These are phyloP conservation scores for Coniochaeta sp. DNA, from an alignment of 2,329 filamentous ascomycete genomes.

Conservation along the genomic window DNA sequence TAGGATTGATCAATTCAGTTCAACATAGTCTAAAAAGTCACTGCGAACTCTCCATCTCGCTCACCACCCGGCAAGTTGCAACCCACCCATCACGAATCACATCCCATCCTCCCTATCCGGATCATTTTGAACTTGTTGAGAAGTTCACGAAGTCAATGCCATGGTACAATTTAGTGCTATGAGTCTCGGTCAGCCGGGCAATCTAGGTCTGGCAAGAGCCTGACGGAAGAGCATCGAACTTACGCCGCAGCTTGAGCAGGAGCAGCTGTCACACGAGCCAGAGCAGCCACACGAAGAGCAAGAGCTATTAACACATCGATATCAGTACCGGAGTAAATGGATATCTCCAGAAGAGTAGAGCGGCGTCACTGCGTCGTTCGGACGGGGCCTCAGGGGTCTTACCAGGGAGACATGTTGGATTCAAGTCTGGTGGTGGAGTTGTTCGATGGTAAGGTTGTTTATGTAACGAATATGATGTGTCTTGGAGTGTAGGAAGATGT, in stretches of 20 bases:
- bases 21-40: too few species aligned
- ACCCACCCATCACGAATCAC: too few species aligned
- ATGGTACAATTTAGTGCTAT: too few species aligned
- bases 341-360: background rate
- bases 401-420: background rate
- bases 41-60: too few species aligned
- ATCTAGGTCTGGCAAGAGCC: background rate
- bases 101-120: too few species aligned
- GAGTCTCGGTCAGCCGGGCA: too few species aligned
- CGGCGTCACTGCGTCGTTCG: background rate
- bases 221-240: background rate
- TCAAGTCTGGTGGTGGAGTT: background rate
- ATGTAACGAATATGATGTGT: background rate
- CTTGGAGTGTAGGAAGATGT: background rate
- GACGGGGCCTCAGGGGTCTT: background rate
- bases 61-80: too few species aligned
- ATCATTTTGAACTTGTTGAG: too few species aligned
- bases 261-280: background rate
- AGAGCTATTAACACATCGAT: background rate
- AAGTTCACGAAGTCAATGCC: too few species aligned
- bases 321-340: background rate
- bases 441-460: background rate
- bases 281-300: background rate
- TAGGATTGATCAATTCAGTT: too few species aligned
- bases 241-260: background rate